phyloP scores from a whole-genome alignment of 768 basidiomycete genomes.

The Collybia nuda region DNA sequence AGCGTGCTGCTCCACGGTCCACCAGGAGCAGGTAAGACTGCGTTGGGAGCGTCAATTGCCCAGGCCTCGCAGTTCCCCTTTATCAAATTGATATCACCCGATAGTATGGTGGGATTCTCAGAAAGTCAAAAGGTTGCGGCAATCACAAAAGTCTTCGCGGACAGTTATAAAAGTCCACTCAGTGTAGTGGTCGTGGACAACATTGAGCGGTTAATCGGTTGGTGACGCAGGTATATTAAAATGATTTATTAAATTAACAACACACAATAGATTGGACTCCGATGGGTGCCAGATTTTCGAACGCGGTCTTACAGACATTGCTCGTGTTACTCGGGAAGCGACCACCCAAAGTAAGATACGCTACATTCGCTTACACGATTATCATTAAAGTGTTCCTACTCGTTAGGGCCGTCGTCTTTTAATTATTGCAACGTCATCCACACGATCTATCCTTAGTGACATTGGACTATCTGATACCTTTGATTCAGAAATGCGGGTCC shows the following conservation, averaged over 20 bases:
- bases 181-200: slow-evolving; percentile 97
- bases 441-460: slow-evolving; percentile 81
- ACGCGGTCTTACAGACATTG: slow-evolving; percentile 86
- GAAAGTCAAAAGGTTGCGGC: slow-evolving; percentile 89
- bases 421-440: slow-evolving; percentile 89
- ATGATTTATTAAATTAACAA: background rate
- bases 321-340: slow-evolving; percentile 84
- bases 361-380: background rate
- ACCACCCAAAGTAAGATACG: slow-evolving; percentile 81
- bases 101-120: slow-evolving; percentile 95
- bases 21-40: slow-evolving; percentile 92
- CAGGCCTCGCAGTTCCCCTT: slow-evolving; percentile 94
- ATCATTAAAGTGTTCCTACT: slow-evolving; percentile 5
- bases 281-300: slow-evolving; percentile 96
- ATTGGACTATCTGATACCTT: slow-evolving; percentile 89
- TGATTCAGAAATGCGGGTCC: slow-evolving; percentile 83
- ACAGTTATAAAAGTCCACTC: slow-evolving; percentile 96
- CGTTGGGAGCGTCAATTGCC: slow-evolving; percentile 91
- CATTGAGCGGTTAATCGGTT: slow-evolving; percentile 89
- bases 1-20: slow-evolving; percentile 88
- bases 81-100: slow-evolving; percentile 95
- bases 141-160: slow-evolving; percentile 89
- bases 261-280: slow-evolving; percentile 85
- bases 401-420: slow-evolving; percentile 85
- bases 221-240: slow-evolving; percentile 18